Conservation (phyloP, 2,329 filamentous ascomycete species). For the Penicillium sp. region DNA sequence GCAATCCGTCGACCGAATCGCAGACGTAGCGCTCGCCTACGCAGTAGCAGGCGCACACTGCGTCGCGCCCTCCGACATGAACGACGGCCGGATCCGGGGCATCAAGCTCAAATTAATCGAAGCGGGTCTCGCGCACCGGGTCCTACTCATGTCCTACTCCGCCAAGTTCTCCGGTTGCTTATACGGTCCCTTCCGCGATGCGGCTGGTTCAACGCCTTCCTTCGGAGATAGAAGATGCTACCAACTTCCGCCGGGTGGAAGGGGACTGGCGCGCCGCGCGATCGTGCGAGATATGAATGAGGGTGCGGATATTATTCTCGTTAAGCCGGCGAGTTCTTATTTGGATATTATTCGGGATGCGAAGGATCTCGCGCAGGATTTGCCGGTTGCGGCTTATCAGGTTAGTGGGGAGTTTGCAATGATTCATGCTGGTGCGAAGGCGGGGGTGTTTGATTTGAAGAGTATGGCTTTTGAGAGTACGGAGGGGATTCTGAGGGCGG, state of each 20-base stretch:
- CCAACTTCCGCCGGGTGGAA: slow-evolving; percentile 89
- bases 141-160: slow-evolving; percentile 95
- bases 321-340: slow-evolving; percentile 95
- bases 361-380: slow-evolving; percentile 87
- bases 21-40: slow-evolving; percentile 96
- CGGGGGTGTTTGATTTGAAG: slow-evolving; percentile 94
- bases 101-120: slow-evolving; percentile 99
- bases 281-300: slow-evolving; percentile 89
- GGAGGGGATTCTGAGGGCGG: slow-evolving; percentile 89
- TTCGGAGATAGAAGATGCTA: slow-evolving; percentile 97
- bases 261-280: slow-evolving; percentile 86
- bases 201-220: slow-evolving; percentile 84
- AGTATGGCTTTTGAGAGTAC: slow-evolving; percentile 93
- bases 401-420: slow-evolving; percentile 97
- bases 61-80: slow-evolving; percentile 98
- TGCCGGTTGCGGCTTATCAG: slow-evolving; percentile 94
- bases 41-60: slow-evolving; percentile 95
- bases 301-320: slow-evolving; percentile 98
- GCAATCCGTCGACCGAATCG: slow-evolving; percentile 90
- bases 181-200: slow-evolving; percentile 96
- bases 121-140: slow-evolving; percentile 86
- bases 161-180: slow-evolving; percentile 97
- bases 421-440: slow-evolving; percentile 94
- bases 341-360: slow-evolving; percentile 97
- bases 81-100: slow-evolving; percentile 93